Percentiles rank a stretch among this genome's conserved stretches.
phyloP scores from a whole-genome alignment of 805 yeast species.

The Priceomyces haplophilus region DNA sequence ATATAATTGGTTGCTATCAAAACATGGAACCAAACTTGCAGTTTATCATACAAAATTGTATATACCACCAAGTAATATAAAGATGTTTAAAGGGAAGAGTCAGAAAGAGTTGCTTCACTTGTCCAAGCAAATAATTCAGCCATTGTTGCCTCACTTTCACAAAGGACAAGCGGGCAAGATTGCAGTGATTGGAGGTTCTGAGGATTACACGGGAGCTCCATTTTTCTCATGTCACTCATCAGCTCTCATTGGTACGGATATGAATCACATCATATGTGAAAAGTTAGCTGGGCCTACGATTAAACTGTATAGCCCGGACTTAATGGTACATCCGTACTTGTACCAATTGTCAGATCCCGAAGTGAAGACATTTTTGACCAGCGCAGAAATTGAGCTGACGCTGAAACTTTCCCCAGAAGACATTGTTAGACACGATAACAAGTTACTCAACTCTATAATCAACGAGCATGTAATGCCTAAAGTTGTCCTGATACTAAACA shows the following conservation, averaged over 20 bases:
- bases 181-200: constrained; percentile 89
- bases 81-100: constrained; percentile 24
- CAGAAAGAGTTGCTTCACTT: constrained; percentile 47
- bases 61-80: not conserved
- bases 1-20: constrained; percentile 3
- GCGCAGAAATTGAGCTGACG: constrained; percentile 17
- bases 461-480: constrained; percentile 51
- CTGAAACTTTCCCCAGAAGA: constrained; percentile 17
- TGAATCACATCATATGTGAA: constrained; percentile 89
- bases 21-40: not conserved
- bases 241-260: constrained; percentile 80
- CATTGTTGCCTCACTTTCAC: constrained; percentile 65
- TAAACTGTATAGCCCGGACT: constrained; percentile 84
- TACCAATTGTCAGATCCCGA: constrained; percentile 44
- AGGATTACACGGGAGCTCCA: constrained; percentile 97
- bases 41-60: too few species aligned
- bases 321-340: constrained; percentile 94
- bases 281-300: constrained; percentile 72
- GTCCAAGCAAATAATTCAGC: constrained; percentile 66
- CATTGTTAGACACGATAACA: constrained; percentile 19
- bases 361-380: constrained; percentile 16
- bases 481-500: constrained; percentile 50
- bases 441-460: constrained; percentile 29
- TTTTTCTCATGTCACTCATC: constrained; percentile 85
- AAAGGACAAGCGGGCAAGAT: constrained; percentile 92